Percentiles rank a stretch among this genome's conserved stretches.
These are phyloP conservation scores for Fusarium floridanum DNA, from an alignment of 2,329 filamentous ascomycete species.

Conservation along the genomic window DNA sequence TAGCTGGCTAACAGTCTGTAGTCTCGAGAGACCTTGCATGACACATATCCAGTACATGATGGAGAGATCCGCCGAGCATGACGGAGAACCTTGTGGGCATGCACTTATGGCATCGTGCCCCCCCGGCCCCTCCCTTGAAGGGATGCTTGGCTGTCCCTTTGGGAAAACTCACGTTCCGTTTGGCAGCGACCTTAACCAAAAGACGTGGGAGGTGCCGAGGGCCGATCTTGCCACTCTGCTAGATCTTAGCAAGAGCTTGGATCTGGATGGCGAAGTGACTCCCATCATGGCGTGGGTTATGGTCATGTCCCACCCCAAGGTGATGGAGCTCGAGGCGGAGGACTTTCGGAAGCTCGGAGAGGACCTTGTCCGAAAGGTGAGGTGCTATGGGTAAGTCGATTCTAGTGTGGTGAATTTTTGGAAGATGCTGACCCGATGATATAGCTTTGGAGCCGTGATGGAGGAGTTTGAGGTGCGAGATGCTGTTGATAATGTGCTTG, in stretches of 20 bases:
- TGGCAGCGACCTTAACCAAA: conserved; percentile 62
- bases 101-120: conserved; percentile 94
- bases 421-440: conserved; percentile 6
- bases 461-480: conserved; percentile 80
- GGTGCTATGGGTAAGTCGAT: conserved; percentile 88
- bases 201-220: conserved; percentile 84
- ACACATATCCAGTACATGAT: conserved; percentile 87
- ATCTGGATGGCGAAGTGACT: conserved; percentile 91
- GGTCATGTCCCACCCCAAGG: conserved; percentile 78
- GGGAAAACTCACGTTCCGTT: conserved; percentile 58
- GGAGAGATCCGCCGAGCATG: conserved; percentile 68
- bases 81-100: conserved; percentile 83
- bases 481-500: conserved; percentile 75
- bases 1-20: conserved; percentile 67
- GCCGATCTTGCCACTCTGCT: conserved; percentile 84
- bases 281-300: conserved; percentile 96
- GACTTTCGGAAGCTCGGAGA: conserved; percentile 81
- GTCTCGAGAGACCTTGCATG: conserved; percentile 93
- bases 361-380: conserved; percentile 82
- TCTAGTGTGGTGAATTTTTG: neutral
- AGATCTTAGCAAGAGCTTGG: conserved; percentile 84
- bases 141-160: conserved; percentile 66
- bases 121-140: conserved; percentile 70
- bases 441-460: conserved; percentile 73
- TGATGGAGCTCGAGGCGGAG: conserved; percentile 72